Evolutionary conservation across 2,329 filamentous ascomycete genomes (phyloP).

Genomic region (Hysterium pulicare): DNA sequence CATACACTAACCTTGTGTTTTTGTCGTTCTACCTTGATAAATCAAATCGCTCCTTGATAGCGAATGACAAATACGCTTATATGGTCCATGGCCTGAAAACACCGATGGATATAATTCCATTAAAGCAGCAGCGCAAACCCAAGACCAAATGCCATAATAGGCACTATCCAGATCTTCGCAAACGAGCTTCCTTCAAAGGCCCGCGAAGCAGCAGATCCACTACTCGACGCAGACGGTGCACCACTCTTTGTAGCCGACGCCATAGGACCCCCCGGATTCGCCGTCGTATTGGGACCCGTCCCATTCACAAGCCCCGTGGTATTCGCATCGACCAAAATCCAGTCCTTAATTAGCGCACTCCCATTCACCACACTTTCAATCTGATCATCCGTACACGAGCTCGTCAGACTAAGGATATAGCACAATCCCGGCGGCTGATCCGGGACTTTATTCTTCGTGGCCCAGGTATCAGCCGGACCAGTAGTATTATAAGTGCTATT

Average conservation of each 20-base stretch:
- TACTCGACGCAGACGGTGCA: neutral
- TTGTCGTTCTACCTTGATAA: too few species aligned
- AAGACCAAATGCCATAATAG: too few species aligned
- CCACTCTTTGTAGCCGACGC: neutral
- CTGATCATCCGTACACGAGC: slow-evolving; percentile 25
- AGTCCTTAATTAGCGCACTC: slow-evolving; percentile 28
- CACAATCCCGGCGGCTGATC: slow-evolving; percentile 36
- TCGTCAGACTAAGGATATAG: slow-evolving; percentile 28
- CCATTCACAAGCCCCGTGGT: slow-evolving; percentile 23
- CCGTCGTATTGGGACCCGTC: neutral
- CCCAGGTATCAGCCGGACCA: slow-evolving; percentile 39
- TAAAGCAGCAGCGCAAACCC: too few species aligned
- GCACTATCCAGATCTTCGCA: too few species aligned
- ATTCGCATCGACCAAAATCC: slow-evolving; percentile 34
- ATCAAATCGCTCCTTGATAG: too few species aligned
- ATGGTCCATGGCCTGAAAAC: too few species aligned
- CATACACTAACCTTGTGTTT: too few species aligned
- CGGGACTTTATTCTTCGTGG: slow-evolving; percentile 46
- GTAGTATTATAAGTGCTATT: slow-evolving; percentile 37
- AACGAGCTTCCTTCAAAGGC: too few species aligned
- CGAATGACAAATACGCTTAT: too few species aligned
- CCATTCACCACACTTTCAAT: slow-evolving; percentile 31
- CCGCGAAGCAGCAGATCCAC: neutral
- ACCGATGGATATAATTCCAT: too few species aligned
- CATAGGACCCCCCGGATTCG: neutral